Percentiles rank a stretch among this genome's conserved stretches.
Evolutionary conservation across 2,329 filamentous ascomycete genomes (phyloP).

Genomic region (Sporothrix schenckii): DNA sequence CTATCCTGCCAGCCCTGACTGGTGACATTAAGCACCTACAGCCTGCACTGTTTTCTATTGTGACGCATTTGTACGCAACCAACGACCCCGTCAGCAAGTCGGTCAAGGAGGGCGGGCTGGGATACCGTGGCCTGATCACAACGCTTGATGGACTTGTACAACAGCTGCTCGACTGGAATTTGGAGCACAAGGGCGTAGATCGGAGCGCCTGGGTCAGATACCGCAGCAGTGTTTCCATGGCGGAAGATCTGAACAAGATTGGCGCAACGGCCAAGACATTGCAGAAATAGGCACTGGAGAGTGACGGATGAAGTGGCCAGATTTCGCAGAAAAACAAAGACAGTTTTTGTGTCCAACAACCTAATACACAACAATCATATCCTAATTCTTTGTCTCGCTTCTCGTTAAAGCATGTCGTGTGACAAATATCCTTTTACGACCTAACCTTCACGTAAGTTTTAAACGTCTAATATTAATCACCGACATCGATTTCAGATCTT

Average conservation of each 20-base stretch:
- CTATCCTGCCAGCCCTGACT: slow-evolving; percentile 41
- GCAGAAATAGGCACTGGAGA: background rate
- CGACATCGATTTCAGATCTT: background rate
- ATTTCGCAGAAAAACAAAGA: background rate
- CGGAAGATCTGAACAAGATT: slow-evolving; percentile 45
- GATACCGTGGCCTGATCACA: slow-evolving; percentile 46
- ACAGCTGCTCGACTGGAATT: slow-evolving; percentile 50
- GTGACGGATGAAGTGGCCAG: background rate
- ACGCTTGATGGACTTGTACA: slow-evolving; percentile 48
- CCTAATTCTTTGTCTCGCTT: too few relatives aligned
- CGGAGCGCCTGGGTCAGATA: slow-evolving; percentile 41
- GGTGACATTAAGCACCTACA: slow-evolving; percentile 46
- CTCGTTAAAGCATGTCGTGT: background rate
- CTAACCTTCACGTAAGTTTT: background rate
- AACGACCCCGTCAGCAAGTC: slow-evolving; percentile 43
- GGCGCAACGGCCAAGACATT: slow-evolving; percentile 24
- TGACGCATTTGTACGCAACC: slow-evolving; percentile 46
- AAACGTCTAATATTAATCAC: background rate
- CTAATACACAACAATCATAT: background rate
- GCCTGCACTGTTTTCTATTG: slow-evolving; percentile 48
- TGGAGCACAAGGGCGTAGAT: slow-evolving; percentile 41
- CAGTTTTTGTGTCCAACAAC: background rate
- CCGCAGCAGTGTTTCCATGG: slow-evolving; percentile 46
- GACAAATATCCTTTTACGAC: background rate
- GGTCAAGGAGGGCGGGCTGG: slow-evolving; percentile 46